A percentile compares a stretch with the other conserved stretches of the same genome.
These are phyloP conservation scores for Colletotrichum gigasporum DNA, from an alignment of 2,329 filamentous ascomycete genomes.

Conservation along the genomic window DNA sequence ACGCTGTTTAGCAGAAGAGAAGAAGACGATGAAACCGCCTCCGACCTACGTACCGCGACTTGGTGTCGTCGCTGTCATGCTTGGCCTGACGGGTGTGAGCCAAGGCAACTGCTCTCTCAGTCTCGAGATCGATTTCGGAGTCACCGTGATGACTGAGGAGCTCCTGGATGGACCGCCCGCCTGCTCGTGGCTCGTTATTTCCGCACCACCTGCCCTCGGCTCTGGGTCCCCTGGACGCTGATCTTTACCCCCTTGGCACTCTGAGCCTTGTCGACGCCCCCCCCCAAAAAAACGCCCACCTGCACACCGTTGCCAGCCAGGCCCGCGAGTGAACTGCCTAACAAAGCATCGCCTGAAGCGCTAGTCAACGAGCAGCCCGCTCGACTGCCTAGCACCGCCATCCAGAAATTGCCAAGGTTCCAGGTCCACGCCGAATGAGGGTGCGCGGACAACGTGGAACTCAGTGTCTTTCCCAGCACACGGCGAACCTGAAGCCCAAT, in stretches of 20 bases:
- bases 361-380: slow-evolving; percentile 8
- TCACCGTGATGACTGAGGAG: slow-evolving; percentile 32
- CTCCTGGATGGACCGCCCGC: slow-evolving; percentile 12
- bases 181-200: slow-evolving; percentile 24
- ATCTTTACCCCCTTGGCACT: slow-evolving; percentile 29
- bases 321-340: slow-evolving; percentile 11
- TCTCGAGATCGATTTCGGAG: slow-evolving; percentile 21
- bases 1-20: background rate
- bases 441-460: background rate
- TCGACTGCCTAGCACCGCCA: background rate
- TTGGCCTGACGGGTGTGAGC: slow-evolving; percentile 14
- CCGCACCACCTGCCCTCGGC: slow-evolving; percentile 8
- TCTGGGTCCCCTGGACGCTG: slow-evolving; percentile 13
- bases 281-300: slow-evolving; percentile 14
- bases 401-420: slow-evolving; percentile 7
- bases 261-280: slow-evolving; percentile 1
- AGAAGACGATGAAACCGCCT: background rate
- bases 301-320: slow-evolving; percentile 12
- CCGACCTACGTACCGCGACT: background rate
- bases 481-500: background rate
- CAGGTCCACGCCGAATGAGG: slow-evolving; percentile 7
- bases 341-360: slow-evolving; percentile 19
- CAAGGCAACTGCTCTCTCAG: background rate
- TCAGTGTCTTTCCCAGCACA: background rate
- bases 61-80: background rate